Base-by-base conservation (phyloP, 1,284 basidiomycete genomes). In the Xanthoconium separans region DNA sequence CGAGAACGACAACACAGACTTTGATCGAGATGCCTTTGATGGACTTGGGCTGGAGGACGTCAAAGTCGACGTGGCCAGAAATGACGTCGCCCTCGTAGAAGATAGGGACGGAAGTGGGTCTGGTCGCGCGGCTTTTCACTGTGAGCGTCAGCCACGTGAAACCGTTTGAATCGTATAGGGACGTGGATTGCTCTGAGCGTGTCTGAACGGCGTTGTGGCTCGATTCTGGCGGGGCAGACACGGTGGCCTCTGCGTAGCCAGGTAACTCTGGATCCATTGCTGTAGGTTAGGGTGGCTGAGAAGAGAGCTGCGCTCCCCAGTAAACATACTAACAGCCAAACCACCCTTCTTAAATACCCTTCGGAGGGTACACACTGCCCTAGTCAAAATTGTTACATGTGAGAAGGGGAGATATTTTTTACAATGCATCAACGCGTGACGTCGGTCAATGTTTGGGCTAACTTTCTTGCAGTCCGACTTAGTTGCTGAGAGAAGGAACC, bases 41-140 rank as follows among this genome's bases (percentile, higher is more conserved):
- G 5, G 70, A 68, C 50, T 79, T 76, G 36, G 73, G 64, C 59
- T 77, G 79, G 49, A 73, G 69, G 13, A 79, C 61, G 45, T 78
- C 70, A 31, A 81, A 59, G 51, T 74, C 75, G 6, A 82, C 73
- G 8, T 71, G 64, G 27, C 81, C 80, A 3, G 70, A 61, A 44
- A 83, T 70, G 16, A 59, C 56, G 57, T 81, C 78, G 7, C 75
- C 76, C 54, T 80, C 70, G 31, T 73, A 60, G 56, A 78, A 80
- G 18, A 68, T 55, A 16, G 77, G 80, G 12, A 72, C 59, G 2
- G 72, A 68, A 16, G 66, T 50, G 0, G 70, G 43, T 13, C 59
- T 64, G 2, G 64, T 56, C 4, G 79, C 69, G 3, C 76, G 74
- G 59, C 77, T 80, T 18, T 65, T 69, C 31, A 80, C 66, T 30